A percentile compares a stretch with the other conserved stretches of the same genome.
Evolutionary conservation across 352 stramenopile genomes (phyloP).

Genomic region (Globisporangium emineosum): DNA sequence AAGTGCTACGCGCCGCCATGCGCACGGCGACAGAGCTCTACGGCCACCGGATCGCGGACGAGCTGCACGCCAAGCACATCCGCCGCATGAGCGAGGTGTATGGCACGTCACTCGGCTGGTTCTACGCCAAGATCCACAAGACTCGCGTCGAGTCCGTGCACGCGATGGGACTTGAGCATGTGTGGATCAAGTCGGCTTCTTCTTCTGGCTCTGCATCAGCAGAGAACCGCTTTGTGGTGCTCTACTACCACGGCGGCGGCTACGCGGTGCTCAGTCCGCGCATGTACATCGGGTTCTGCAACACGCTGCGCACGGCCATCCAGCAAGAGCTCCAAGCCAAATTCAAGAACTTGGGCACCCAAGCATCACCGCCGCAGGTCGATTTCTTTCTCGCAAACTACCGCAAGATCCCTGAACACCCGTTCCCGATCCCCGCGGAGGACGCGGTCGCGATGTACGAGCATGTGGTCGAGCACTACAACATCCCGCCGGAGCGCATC

Average conservation of each 20-base stretch:
- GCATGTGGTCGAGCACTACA: constrained; percentile 30
- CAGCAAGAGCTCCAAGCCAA: constrained; percentile 18
- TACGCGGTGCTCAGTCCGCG: constrained; percentile 38
- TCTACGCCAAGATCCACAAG: constrained; percentile 22
- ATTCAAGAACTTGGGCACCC: not conserved
- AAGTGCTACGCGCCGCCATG: constrained; percentile 24
- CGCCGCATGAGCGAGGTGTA: constrained; percentile 22
- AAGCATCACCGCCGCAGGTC: constrained; percentile 14
- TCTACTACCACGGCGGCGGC: constrained; percentile 41
- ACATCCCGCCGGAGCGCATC: constrained; percentile 29
- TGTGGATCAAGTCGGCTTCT: constrained; percentile 22
- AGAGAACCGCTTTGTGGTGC: constrained; percentile 12
- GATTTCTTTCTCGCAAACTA: constrained; percentile 52
- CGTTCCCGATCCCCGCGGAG: constrained; percentile 33
- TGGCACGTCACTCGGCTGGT: constrained; percentile 24
- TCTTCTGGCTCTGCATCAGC: not conserved
- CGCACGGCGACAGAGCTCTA: constrained; percentile 20
- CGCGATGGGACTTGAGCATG: constrained; percentile 34
- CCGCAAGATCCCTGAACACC: constrained; percentile 40
- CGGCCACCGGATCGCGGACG: constrained; percentile 22
- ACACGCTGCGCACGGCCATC: constrained; percentile 20
- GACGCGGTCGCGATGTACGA: constrained; percentile 39
- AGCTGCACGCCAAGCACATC: constrained; percentile 19
- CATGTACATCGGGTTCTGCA: constrained; percentile 42
- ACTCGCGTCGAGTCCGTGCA: constrained; percentile 22